Base-by-base conservation (phyloP, 225 moss, liverwort and hornwort genomes). In the Climacium dendroides region DNA sequence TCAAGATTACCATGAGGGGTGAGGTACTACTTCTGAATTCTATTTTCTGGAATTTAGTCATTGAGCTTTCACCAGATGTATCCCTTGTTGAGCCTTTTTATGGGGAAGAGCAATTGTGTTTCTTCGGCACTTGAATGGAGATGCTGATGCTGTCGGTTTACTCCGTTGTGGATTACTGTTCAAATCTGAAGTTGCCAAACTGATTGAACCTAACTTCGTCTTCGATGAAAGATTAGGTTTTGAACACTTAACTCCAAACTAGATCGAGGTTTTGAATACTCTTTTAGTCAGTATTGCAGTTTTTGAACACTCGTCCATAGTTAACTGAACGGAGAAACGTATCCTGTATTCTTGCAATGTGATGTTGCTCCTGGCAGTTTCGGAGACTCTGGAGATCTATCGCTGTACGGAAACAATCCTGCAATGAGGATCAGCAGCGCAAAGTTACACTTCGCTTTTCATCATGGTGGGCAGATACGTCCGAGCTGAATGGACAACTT, bases 51-150 rank as follows among this genome's bases (percentile, higher is more conserved):
- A n/a, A 18, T 6, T 17, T 3, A 16, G 15, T 16, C 4, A n/a
- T 9, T 10, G 11, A 26, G n/a, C 75, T 23, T 14, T 6, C n/a
- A 9, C 41, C 29, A 39, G 29, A 29, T 54, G 18, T 7, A 16
- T 16, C 4, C 11, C 48, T 73, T 16, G 9, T 7, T n/a, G 37
- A 7, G 5, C 26, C 28, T 19, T 7, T 28, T 12, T 26, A 2
- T 18, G 39, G 17, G n/a, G 15, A 37, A 11, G 7, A 7, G 7
- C 0, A 11, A 2, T 29, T 29, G 8, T 4, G 2, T 28, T 3
- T 55, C 15, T 5, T 24, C 28, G 10, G 10, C 16, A 13, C 5
- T 4, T 59, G 59, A 59, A 29, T 41, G 12, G 12, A 26, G 18
- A 10, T 7, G 39, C 10, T 5, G 5, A 29, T 1, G 29, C 43